Evolutionary conservation across 495 filamentous ascomycete species (phyloP), one percentile per base, ranked within the genome.

Genomic region (Annulohypoxylon stygium): DNA sequence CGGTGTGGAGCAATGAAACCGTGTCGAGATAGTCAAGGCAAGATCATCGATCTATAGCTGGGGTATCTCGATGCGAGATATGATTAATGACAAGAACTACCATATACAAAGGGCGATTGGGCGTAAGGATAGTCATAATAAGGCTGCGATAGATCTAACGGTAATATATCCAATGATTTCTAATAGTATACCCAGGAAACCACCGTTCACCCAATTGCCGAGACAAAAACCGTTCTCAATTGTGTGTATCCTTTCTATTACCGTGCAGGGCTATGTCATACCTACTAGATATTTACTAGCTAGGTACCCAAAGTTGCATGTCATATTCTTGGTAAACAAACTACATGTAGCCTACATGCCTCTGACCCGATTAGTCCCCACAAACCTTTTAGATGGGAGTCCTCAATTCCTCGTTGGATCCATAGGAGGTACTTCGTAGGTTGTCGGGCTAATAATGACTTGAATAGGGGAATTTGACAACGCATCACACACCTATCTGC

Each of bases 121-220:
- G 55, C 43, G 57, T 47, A 59, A 50, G 6, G 48, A 65, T 58
- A 59, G 37, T 30, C 47, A 73, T 50, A 45, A 41, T 60, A 73
- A 55, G 54, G 61, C 8, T 57, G 65, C 18, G 58, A 70, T 73
- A 74, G 67, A 70, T 33, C 47, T 74, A 74, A 74, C 70, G 67
- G 62, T 70, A 74, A 53, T 65, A 53, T 61, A 55, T 48, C 48
- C 47, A 37, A 48, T n/a, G 30, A 9, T 3, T 57, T 6, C n/a
- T 8, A 16, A 25, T 51, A 5, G 1, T 25, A 33, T 16, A 26
- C 51, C 26, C 4, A 4, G 47, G 12, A 7, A 9, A 51, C 48
- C 11, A 51, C 18, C 6, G 16, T 26, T 26, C 48, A 51, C 25
- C 48, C 20, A 51, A 14, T 7, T 51, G 48, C 48, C 48, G 18